phyloP scores from a whole-genome alignment of 176 grass and related monocot genomes.

The Phragmites australis region DNA sequence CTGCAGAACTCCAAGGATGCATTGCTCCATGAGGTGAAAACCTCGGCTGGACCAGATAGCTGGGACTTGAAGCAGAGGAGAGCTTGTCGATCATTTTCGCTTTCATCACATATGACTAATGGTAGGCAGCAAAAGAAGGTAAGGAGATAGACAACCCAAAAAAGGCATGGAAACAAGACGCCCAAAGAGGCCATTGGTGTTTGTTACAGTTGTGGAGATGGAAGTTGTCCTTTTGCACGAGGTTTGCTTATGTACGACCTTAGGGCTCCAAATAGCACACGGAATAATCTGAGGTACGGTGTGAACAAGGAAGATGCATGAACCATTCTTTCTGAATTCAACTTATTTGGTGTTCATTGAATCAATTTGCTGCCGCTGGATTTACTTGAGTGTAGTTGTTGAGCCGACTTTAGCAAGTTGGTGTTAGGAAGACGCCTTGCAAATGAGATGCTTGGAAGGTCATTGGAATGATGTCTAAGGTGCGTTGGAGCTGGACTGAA shows the following conservation, averaged over 20 bases:
- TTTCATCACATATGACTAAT: neutral
- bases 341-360: neutral
- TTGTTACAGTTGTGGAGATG: neutral
- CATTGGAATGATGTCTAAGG: too few relatives aligned
- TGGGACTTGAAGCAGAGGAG: conserved; percentile 48
- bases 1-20: conserved; percentile 23
- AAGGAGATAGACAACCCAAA: neutral
- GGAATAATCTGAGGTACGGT: neutral
- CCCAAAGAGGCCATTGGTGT: neutral
- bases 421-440: neutral
- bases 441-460: neutral
- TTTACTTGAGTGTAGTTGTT: neutral
- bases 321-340: neutral
- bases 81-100: conserved; percentile 12
- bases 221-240: neutral
- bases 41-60: neutral
- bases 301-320: neutral
- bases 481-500: too few relatives aligned
- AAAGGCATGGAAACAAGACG: neutral
- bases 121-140: neutral
- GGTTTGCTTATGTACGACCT: too few relatives aligned
- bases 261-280: neutral
- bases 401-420: neutral
- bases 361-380: too few relatives aligned
- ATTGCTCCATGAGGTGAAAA: conserved; percentile 45